These are phyloP conservation scores for Papiliotrema flavescens DNA, from an alignment of 1,284 basidiomycete genomes.

Conservation along the genomic window DNA sequence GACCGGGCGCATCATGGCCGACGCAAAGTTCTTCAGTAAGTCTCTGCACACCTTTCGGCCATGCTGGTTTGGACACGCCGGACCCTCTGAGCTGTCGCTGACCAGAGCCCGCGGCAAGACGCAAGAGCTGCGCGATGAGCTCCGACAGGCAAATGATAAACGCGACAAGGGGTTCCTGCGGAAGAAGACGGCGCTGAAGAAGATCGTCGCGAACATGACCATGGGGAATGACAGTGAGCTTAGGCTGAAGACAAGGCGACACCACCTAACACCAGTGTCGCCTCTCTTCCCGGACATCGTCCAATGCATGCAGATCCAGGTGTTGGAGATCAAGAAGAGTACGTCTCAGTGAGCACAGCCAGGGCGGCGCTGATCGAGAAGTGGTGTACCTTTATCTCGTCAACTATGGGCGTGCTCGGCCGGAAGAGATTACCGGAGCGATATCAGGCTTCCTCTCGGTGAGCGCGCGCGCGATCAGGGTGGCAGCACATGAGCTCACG, in stretches of 20 bases:
- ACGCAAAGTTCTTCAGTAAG: slow-evolving; percentile 50
- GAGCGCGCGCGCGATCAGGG: slow-evolving; percentile 8
- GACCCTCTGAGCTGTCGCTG: background rate
- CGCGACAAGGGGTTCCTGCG: slow-evolving; percentile 93
- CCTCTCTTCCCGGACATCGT: slow-evolving; percentile 94
- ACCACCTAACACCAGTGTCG: slow-evolving; percentile 72
- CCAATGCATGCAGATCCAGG: slow-evolving; percentile 75
- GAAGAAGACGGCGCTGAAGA: slow-evolving; percentile 87
- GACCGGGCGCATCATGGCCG: slow-evolving; percentile 36
- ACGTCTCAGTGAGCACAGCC: slow-evolving; percentile 33
- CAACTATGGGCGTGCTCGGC: slow-evolving; percentile 96
- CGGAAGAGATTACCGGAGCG: slow-evolving; percentile 90
- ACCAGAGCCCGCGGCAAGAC: slow-evolving; percentile 72
- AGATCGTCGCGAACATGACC: slow-evolving; percentile 95
- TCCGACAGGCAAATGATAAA: slow-evolving; percentile 74
- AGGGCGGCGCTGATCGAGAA: slow-evolving; percentile 40
- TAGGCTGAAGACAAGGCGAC: too few relatives aligned
- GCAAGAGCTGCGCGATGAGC: slow-evolving; percentile 71
- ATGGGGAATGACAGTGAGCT: slow-evolving; percentile 95
- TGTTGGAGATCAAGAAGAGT: slow-evolving; percentile 99
- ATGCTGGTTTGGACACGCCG: too few relatives aligned
- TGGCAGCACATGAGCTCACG: background rate
- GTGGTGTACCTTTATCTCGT: slow-evolving; percentile 98
- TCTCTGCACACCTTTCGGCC: background rate
- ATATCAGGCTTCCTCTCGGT: slow-evolving; percentile 91